These are phyloP conservation scores for Paecilomyces dactylethromorphus DNA, from an alignment of 2,329 filamentous ascomycete species.

Conservation along the genomic window DNA sequence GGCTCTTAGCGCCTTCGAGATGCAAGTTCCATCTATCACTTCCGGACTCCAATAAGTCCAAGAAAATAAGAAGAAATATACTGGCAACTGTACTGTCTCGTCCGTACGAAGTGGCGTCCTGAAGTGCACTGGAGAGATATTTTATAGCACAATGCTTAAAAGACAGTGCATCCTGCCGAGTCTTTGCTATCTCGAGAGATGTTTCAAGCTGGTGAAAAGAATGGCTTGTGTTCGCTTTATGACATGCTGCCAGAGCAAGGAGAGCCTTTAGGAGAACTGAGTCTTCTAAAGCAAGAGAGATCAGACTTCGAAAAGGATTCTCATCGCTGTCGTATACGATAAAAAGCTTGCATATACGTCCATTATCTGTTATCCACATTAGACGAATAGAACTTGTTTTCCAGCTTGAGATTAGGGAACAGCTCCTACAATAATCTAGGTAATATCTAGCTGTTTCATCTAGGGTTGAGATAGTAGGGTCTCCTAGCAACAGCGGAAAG, in stretches of 20 bases:
- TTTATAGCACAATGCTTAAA: constrained; percentile 30
- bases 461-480: constrained; percentile 5
- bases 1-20: constrained; percentile 6
- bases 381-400: not conserved
- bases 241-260: constrained; percentile 27
- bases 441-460: constrained; percentile 21
- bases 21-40: constrained; percentile 12
- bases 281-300: constrained; percentile 22
- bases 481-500: not conserved
- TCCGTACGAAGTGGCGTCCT: constrained; percentile 3
- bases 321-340: constrained; percentile 28
- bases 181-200: constrained; percentile 6
- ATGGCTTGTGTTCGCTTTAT: constrained; percentile 22
- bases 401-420: not conserved
- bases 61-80: constrained; percentile 21
- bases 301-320: constrained; percentile 27
- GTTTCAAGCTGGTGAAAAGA: constrained; percentile 13
- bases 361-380: constrained; percentile 19
- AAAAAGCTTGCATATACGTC: constrained; percentile 28
- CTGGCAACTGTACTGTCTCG: constrained; percentile 25
- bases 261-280: constrained; percentile 22
- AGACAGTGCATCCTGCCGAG: constrained; percentile 21
- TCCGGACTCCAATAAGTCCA: constrained; percentile 13
- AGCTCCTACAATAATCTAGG: constrained; percentile 26
- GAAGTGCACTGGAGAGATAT: constrained; percentile 17